Evolutionary conservation across 768 basidiomycete genomes (phyloP).

Genomic region (Boletus reticulatus): DNA sequence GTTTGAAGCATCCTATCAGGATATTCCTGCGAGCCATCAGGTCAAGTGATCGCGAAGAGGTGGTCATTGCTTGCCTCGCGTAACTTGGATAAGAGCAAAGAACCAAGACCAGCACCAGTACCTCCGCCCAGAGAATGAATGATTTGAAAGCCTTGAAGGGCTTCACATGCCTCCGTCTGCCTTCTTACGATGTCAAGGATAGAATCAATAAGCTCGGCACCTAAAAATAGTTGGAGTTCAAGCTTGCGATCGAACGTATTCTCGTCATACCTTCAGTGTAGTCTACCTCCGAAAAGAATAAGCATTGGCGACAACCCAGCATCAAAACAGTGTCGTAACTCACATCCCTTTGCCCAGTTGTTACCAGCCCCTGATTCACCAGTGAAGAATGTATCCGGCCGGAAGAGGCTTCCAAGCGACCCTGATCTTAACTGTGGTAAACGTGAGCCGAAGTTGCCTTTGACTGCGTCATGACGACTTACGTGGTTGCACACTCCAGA

Average conservation of each 20-base stretch:
- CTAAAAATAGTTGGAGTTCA: conserved; percentile 34
- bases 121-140: conserved; percentile 91
- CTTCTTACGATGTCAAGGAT: conserved; percentile 78
- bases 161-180: conserved; percentile 80
- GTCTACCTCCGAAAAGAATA: conserved; percentile 41
- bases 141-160: conserved; percentile 88
- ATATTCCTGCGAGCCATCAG: conserved; percentile 49
- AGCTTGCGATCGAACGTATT: not conserved
- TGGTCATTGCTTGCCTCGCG: conserved; percentile 55
- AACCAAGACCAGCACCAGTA: conserved; percentile 84
- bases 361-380: conserved; percentile 74
- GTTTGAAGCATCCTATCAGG: conserved; percentile 50
- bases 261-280: conserved; percentile 77
- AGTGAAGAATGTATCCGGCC: conserved; percentile 82
- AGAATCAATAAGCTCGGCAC: conserved; percentile 89
- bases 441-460: conserved; percentile 1
- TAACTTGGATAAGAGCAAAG: conserved; percentile 75
- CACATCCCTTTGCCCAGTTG: conserved; percentile 95
- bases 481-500: conserved; percentile 80
- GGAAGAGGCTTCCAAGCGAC: conserved; percentile 70
- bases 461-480: conserved; percentile 24
- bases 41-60: not conserved
- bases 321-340: conserved; percentile 31
- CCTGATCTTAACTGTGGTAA: conserved; percentile 60
- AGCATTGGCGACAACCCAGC: conserved; percentile 13